These are phyloP conservation scores for Vigna unguiculata DNA, from an alignment of 306 rosid species.

Conservation along the genomic window DNA sequence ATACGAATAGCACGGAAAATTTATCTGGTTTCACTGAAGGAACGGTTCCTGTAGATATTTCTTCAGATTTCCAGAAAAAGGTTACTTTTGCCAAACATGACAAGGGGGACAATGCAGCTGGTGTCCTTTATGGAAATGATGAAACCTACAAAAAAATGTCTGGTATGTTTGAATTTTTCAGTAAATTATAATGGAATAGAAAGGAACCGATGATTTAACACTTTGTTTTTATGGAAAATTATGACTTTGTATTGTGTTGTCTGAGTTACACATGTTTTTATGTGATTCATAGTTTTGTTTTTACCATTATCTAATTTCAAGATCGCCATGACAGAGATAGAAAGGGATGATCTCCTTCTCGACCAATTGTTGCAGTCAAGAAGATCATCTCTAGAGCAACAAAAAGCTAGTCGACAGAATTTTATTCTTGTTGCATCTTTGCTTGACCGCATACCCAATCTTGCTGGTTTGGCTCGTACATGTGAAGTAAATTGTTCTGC, in stretches of 20 bases:
- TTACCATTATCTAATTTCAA: conserved; percentile 36
- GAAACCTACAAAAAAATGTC: conserved; percentile 62
- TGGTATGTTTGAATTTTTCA: conserved; percentile 58
- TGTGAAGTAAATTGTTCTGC: conserved; percentile 73
- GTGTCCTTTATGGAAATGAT: conserved; percentile 57
- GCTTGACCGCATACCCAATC: conserved; percentile 96
- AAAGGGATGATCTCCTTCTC: conserved; percentile 86
- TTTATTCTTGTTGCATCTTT: conserved; percentile 85
- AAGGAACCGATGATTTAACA: background rate
- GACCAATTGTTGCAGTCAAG: conserved; percentile 75
- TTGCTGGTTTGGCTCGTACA: conserved; percentile 95
- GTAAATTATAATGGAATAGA: conserved; percentile 17
- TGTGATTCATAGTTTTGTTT: conserved; percentile 23
- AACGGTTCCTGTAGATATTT: conserved; percentile 51
- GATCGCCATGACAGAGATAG: conserved; percentile 69
- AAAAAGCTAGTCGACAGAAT: conserved; percentile 68
- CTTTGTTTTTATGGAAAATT: background rate
- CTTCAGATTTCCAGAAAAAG: conserved; percentile 94
- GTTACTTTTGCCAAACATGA: conserved; percentile 74
- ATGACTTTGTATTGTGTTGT: conserved; percentile 16
- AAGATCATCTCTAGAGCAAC: conserved; percentile 62
- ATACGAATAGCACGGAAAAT: conserved; percentile 42
- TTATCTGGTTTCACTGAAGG: conserved; percentile 52
- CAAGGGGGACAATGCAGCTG: conserved; percentile 50
- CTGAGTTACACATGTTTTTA: background rate